Percentiles rank a stretch among this genome's conserved stretches.
Conservation (phyloP, 1,284 basidiomycete genomes). For the Irpex sp. region DNA sequence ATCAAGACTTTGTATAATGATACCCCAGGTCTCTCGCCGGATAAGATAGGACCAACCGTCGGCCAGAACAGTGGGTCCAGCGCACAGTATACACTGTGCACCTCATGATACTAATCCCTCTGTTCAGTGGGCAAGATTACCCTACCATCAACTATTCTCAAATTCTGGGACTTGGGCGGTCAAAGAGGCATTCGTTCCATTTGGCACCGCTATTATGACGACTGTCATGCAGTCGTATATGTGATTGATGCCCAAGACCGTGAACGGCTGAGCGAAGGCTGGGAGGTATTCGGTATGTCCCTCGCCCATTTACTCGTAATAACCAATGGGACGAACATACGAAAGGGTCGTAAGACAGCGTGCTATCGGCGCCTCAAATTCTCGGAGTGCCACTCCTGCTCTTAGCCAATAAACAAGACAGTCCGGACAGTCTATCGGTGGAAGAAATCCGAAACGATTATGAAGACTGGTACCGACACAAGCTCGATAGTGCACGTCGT, state of each 20-base stretch:
- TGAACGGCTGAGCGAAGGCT: constrained; percentile 83
- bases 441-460: constrained; percentile 89
- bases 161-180: constrained; percentile 94
- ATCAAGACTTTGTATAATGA: constrained; percentile 91
- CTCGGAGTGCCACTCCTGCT: constrained; percentile 85
- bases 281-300: constrained; percentile 88
- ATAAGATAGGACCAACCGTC: constrained; percentile 91
- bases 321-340: constrained; percentile 15
- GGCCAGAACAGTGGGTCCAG: constrained; percentile 83
- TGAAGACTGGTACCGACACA: constrained; percentile 81
- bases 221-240: constrained; percentile 92
- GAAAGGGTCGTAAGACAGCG: constrained; percentile 58
- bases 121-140: constrained; percentile 83
- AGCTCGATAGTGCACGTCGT: constrained; percentile 61
- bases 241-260: constrained; percentile 89
- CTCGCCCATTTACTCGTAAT: neutral
- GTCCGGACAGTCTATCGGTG: constrained; percentile 71
- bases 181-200: constrained; percentile 89
- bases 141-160: constrained; percentile 85
- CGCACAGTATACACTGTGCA: neutral
- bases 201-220: constrained; percentile 91
- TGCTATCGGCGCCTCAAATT: constrained; percentile 82
- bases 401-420: constrained; percentile 92
- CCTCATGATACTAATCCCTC: neutral
- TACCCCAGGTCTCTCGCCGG: constrained; percentile 76